Evolutionary conservation across 169 alveolate genomes (phyloP).

Genomic region (Babesia bovis): DNA sequence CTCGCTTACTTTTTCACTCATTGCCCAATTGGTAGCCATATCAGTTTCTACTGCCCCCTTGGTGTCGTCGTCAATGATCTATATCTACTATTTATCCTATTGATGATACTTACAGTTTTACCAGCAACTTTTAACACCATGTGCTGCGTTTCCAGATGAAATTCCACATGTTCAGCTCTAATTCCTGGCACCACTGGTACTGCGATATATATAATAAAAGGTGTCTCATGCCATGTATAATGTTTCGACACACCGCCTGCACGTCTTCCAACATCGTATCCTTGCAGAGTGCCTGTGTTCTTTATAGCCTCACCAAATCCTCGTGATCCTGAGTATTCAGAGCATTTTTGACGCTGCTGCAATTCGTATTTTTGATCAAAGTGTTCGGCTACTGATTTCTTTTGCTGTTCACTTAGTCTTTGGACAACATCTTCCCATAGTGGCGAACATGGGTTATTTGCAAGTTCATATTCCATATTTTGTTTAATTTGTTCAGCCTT

Average conservation of each 20-base stretch:
- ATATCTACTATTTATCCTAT: neutral
- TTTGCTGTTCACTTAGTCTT: slow-evolving; percentile 42
- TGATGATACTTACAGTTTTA: slow-evolving; percentile 16
- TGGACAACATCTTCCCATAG: slow-evolving; percentile 64
- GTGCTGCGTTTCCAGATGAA: slow-evolving; percentile 35
- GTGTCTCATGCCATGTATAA: slow-evolving; percentile 62
- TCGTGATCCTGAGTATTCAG: slow-evolving; percentile 64
- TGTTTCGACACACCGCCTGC: slow-evolving; percentile 37
- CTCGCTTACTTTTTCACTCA: slow-evolving; percentile 59
- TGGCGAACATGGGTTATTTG: slow-evolving; percentile 55
- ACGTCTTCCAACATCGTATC: slow-evolving; percentile 63
- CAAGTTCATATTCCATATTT: slow-evolving; percentile 57
- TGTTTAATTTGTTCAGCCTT: slow-evolving; percentile 44
- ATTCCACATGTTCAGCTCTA: slow-evolving; percentile 60
- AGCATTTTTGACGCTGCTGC: slow-evolving; percentile 31
- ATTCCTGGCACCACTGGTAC: slow-evolving; percentile 64
- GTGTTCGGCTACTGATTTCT: slow-evolving; percentile 62
- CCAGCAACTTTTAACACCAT: slow-evolving; percentile 29
- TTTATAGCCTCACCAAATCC: slow-evolving; percentile 60
- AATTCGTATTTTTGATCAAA: slow-evolving; percentile 50
- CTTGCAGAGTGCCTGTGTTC: slow-evolving; percentile 54
- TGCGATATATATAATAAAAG: slow-evolving; percentile 57
- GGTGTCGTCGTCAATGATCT: slow-evolving; percentile 62
- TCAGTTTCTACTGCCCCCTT: slow-evolving; percentile 49
- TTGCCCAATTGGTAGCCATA: slow-evolving; percentile 48